Evolutionary conservation across 495 filamentous ascomycete genomes (phyloP).

Genomic region (Neurospora discreta): DNA sequence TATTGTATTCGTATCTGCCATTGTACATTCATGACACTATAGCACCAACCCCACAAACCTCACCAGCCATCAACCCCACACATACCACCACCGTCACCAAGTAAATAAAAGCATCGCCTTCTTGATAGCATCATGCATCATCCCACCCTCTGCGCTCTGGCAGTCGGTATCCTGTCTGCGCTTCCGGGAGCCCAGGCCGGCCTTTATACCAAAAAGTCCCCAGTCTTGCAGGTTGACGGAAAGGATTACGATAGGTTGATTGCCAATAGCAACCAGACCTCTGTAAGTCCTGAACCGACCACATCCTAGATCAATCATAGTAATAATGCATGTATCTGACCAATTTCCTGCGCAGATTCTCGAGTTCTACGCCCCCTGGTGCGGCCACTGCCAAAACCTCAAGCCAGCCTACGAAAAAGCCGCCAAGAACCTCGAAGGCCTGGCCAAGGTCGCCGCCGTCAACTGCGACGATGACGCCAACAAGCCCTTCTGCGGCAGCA

Average conservation of each 20-base stretch:
- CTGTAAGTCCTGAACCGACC: conserved; percentile 46
- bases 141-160: conserved; percentile 32
- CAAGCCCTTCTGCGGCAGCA: conserved; percentile 73
- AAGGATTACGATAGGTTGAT: conserved; percentile 79
- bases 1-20: not conserved
- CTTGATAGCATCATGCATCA: conserved; percentile 29
- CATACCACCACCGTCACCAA: not conserved
- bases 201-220: conserved; percentile 77
- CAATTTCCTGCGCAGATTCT: conserved; percentile 21
- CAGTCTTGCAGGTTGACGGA: conserved; percentile 76
- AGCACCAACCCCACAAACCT: not conserved
- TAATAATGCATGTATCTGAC: conserved; percentile 7
- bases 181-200: conserved; percentile 53
- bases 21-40: conserved; percentile 1
- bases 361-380: conserved; percentile 94
- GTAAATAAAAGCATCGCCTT: not conserved
- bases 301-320: not conserved
- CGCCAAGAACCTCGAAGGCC: conserved; percentile 73
- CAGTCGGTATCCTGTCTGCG: conserved; percentile 37
- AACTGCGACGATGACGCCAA: conserved; percentile 95
- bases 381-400: conserved; percentile 91
- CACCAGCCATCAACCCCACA: not conserved
- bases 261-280: conserved; percentile 79
- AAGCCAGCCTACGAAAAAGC: conserved; percentile 94
- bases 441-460: conserved; percentile 88